Conservation (phyloP, 2,329 filamentous ascomycete species). For the Penicillium digitatum region DNA sequence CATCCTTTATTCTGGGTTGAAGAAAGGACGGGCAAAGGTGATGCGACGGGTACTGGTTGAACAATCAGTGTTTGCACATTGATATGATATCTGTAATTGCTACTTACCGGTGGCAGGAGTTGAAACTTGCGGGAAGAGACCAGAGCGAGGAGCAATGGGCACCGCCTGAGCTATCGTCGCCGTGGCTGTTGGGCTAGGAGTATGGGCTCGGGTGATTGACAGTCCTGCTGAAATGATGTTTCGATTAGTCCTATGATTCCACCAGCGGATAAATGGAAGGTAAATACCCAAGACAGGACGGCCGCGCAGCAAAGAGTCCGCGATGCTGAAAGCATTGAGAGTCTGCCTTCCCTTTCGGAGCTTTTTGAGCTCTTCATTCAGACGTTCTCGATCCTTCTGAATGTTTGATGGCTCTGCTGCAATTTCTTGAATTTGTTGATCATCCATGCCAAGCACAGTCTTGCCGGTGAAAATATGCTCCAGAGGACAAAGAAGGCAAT, state of each 20-base stretch:
- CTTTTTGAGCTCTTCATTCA: constrained; percentile 18
- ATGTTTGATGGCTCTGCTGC: neutral
- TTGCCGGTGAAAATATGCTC: constrained; percentile 42
- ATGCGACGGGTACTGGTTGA: neutral
- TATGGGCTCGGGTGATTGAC: no score
- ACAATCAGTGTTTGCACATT: neutral
- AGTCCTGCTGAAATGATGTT: neutral
- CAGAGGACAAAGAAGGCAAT: constrained; percentile 45
- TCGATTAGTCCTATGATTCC: neutral
- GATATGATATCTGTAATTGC: neutral
- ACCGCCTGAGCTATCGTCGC: neutral
- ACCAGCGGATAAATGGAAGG: neutral
- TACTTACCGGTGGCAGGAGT: neutral
- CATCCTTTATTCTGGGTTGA: neutral
- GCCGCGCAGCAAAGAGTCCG: neutral
- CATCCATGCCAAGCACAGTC: no score
- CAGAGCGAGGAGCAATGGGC: neutral
- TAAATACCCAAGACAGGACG: neutral
- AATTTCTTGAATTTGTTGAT: no score
- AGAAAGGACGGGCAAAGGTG: neutral
- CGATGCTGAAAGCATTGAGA: neutral
- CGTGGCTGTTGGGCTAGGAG: neutral
- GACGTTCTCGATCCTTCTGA: constrained; percentile 9
- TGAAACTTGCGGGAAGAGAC: neutral
- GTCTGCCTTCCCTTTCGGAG: constrained; percentile 5